A percentile compares a stretch with the other conserved stretches of the same genome.
These are phyloP conservation scores for Starmerella powellii DNA, from an alignment of 805 yeast genomes.

Conservation along the genomic window DNA sequence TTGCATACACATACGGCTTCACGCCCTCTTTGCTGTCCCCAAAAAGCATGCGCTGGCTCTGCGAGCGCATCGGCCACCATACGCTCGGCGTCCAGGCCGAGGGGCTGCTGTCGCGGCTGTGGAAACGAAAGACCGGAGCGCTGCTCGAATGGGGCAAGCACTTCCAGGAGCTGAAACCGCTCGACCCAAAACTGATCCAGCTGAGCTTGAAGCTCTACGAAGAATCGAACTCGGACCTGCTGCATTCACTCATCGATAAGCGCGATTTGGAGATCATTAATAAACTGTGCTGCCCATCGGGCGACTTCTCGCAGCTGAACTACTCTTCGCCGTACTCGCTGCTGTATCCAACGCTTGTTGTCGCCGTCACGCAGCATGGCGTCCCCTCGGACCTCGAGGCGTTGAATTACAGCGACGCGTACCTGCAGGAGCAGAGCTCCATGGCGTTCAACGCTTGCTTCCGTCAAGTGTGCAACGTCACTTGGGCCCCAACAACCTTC, in stretches of 20 bases:
- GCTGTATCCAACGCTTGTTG: conserved; percentile 7
- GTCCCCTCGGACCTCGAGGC: background rate
- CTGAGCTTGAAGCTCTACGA: conserved; percentile 2
- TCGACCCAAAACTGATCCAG: conserved; percentile 10
- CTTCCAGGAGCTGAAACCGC: background rate
- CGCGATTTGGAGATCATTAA: conserved; percentile 8
- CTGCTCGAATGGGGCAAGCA: background rate
- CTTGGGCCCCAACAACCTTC: conserved; percentile 10
- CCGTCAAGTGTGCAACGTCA: conserved; percentile 37
- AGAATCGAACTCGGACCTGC: background rate
- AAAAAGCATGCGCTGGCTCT: conserved; percentile 15
- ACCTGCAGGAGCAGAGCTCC: conserved; percentile 32
- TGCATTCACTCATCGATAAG: conserved; percentile 6
- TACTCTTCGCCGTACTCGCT: conserved; percentile 15
- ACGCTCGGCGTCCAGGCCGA: conserved; percentile 14
- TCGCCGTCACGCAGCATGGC: conserved; percentile 5
- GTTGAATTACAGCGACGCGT: background rate
- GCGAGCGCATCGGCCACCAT: conserved; percentile 14
- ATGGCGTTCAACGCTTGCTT: conserved; percentile 39
- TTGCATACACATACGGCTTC: conserved; percentile 18
- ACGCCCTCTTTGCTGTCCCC: conserved; percentile 14
- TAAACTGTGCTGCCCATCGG: conserved; percentile 8
- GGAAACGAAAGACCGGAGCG: conserved; percentile 6
- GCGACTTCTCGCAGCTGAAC: conserved; percentile 6
- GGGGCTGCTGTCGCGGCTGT: conserved; percentile 7